phyloP scores from a whole-genome alignment of 2,329 filamentous ascomycete species.

The Pseudopithomyces maydicus region DNA sequence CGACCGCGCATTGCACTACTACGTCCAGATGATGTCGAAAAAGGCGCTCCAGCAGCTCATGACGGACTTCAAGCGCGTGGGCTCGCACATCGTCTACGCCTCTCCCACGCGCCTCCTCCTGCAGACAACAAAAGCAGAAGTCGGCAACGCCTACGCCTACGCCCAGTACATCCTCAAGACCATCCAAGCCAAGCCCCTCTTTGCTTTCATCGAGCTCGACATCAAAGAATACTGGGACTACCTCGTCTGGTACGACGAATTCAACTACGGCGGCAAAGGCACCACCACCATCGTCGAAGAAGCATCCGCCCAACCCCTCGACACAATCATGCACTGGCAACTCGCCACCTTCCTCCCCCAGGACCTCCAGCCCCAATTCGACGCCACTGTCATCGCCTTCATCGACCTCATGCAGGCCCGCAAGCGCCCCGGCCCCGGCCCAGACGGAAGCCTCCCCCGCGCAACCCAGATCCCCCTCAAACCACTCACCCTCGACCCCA shows the following conservation, averaged over 20 bases:
- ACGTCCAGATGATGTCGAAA: slow-evolving; percentile 97
- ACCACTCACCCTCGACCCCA: slow-evolving; percentile 58
- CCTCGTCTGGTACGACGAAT: slow-evolving; percentile 97
- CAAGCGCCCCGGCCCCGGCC: slow-evolving; percentile 64
- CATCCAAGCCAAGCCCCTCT: slow-evolving; percentile 91
- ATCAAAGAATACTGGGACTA: slow-evolving; percentile 99
- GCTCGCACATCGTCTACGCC: slow-evolving; percentile 94
- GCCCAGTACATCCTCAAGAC: slow-evolving; percentile 97
- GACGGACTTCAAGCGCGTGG: slow-evolving; percentile 93
- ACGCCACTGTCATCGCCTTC: slow-evolving; percentile 93
- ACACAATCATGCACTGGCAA: slow-evolving; percentile 99
- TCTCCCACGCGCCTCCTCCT: slow-evolving; percentile 86
- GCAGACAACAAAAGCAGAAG: slow-evolving; percentile 95
- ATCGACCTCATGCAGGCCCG: slow-evolving; percentile 90
- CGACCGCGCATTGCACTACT: slow-evolving; percentile 91
- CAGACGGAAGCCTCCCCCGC: slow-evolving; percentile 58
- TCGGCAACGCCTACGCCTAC: slow-evolving; percentile 95
- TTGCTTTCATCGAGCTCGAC: slow-evolving; percentile 95
- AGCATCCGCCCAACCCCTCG: slow-evolving; percentile 79
- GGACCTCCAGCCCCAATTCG: slow-evolving; percentile 81
- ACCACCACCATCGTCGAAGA: slow-evolving; percentile 78
- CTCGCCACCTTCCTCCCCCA: slow-evolving; percentile 85
- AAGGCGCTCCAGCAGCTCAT: slow-evolving; percentile 98
- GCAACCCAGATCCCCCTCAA: slow-evolving; percentile 66
- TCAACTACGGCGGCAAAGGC: slow-evolving; percentile 96